Percentiles rank a stretch among this genome's conserved stretches.
phyloP scores from a whole-genome alignment of 805 yeast genomes.

The Wickerhamiella lipophila region DNA sequence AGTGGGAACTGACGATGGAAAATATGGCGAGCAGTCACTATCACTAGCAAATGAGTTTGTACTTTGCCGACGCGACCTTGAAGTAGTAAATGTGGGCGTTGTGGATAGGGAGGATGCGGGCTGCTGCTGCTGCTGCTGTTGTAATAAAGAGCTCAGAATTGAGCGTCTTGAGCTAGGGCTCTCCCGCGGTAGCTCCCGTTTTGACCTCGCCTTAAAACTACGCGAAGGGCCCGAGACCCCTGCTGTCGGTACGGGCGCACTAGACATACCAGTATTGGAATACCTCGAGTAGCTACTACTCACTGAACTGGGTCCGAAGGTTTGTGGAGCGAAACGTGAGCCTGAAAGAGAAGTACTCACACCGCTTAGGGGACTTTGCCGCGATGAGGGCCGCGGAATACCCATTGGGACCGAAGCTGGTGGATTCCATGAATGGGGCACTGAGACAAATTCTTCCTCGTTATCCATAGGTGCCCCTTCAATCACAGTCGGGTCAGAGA shows the following conservation, averaged over 20 bases:
- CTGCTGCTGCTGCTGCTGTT: background rate
- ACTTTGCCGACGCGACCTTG: constrained; percentile 7
- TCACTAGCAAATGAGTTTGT: constrained; percentile 5
- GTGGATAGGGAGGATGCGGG: background rate
- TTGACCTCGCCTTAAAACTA: constrained; percentile 2
- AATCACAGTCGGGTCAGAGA: constrained; percentile 21
- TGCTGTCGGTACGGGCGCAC: constrained; percentile 21
- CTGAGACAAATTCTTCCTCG: constrained; percentile 1
- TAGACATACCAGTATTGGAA: constrained; percentile 15
- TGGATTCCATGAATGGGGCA: constrained; percentile 7
- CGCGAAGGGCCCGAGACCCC: constrained; percentile 8
- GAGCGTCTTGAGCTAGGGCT: constrained; percentile 6
- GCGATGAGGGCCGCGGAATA: constrained; percentile 7
- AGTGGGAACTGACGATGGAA: background rate
- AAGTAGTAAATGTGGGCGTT: constrained; percentile 5
- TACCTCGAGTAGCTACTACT: constrained; percentile 4
- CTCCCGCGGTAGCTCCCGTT: background rate
- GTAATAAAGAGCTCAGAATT: constrained; percentile 4
- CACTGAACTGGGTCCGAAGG: constrained; percentile 22
- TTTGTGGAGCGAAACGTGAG: constrained; percentile 20
- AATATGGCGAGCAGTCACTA: constrained; percentile 1
- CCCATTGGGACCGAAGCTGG: constrained; percentile 9
- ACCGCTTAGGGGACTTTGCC: constrained; percentile 7
- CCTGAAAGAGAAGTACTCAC: constrained; percentile 21
- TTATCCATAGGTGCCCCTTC: constrained; percentile 21